A percentile compares a stretch with the other conserved stretches of the same genome.
Evolutionary conservation across 306 rosid species (phyloP).

Genomic region (Citrullus mucosospermus): DNA sequence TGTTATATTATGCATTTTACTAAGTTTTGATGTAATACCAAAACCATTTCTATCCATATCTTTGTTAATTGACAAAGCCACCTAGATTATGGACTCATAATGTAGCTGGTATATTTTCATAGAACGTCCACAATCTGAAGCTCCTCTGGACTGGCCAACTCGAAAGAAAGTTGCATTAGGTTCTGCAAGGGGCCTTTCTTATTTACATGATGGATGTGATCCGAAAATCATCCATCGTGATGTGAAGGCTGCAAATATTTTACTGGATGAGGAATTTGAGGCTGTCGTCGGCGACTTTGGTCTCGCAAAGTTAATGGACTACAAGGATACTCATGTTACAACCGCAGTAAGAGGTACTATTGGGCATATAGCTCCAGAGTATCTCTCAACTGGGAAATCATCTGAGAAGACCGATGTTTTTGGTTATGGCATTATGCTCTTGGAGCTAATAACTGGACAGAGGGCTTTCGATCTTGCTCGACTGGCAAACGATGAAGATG

Average conservation of each 20-base stretch:
- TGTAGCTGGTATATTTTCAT: background rate
- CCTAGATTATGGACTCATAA: background rate
- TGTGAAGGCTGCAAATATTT: constrained; percentile 15
- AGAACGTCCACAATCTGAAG: constrained; percentile 12
- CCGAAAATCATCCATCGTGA: constrained; percentile 17
- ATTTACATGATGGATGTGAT: constrained; percentile 12
- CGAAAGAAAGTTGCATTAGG: constrained; percentile 14
- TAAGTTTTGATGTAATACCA: background rate
- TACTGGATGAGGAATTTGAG: constrained; percentile 16
- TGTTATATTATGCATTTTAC: background rate
- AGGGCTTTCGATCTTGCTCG: constrained; percentile 17
- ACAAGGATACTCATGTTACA: constrained; percentile 15
- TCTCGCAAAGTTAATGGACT: constrained; percentile 13
- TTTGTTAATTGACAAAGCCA: background rate
- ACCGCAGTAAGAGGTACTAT: constrained; percentile 13
- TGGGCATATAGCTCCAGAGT: constrained; percentile 16
- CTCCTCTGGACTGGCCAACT: constrained; percentile 16
- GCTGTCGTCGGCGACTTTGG: constrained; percentile 13
- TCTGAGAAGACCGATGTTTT: constrained; percentile 17
- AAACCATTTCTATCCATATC: background rate
- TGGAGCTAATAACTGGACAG: constrained; percentile 15
- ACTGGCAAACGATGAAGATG: constrained; percentile 15
- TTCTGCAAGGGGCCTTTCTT: constrained; percentile 14
- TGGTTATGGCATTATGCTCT: constrained; percentile 16
- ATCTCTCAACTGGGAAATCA: constrained; percentile 16